Base-by-base conservation (phyloP, 495 filamentous ascomycete genomes). In the Xylaria longipes region DNA sequence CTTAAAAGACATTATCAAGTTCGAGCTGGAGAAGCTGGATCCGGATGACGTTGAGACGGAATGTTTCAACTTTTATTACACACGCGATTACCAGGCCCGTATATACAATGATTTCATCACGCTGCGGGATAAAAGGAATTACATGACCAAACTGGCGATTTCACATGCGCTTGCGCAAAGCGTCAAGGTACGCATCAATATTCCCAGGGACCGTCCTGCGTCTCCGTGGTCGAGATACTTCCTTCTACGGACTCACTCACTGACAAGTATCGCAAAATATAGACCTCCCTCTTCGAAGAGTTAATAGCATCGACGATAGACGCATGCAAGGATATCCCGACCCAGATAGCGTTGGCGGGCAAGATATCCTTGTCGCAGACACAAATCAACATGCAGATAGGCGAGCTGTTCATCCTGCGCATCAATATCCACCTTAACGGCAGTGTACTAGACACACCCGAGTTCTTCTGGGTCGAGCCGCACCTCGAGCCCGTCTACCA, bases 21-120 rank as follows among this genome's bases (percentile, higher is more conserved):
- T 98, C 77, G 97, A 97, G 77, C 85, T 86, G 29, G 95, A 97
- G 74, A 98, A 97, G 78, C 84, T 99, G 62, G 89, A 88, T 17
- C 89, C 89, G 3, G 94, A 96, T 78, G 94, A 97, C 72, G 89
- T 97, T 20, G 95, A 99, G 82, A 92, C 95, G 41, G 96, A 99
- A 78, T 93, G 94, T 75, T 99, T 99, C 85, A 99, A 98, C 80
- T 99, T 98, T 80, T 99, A 99, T 83, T 98, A 98, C 82, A 97
- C 96, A 1, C 88, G 91, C 66, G 94, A 97, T 74, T 99, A 99
- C 79, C 96, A 99, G 77, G 94, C 97, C 14, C 89, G 97, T 46
- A 99, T 99, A 78, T 99, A 99, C 85, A 99, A 99, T 78, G 96
- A 99, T 77, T 99, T 99, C 76, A 99, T 99, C 80, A 94, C 92